Evolutionary conservation across 306 rosid species (phyloP), one percentile per base, ranked within the genome.

Genomic region (Quercus cerris): DNA sequence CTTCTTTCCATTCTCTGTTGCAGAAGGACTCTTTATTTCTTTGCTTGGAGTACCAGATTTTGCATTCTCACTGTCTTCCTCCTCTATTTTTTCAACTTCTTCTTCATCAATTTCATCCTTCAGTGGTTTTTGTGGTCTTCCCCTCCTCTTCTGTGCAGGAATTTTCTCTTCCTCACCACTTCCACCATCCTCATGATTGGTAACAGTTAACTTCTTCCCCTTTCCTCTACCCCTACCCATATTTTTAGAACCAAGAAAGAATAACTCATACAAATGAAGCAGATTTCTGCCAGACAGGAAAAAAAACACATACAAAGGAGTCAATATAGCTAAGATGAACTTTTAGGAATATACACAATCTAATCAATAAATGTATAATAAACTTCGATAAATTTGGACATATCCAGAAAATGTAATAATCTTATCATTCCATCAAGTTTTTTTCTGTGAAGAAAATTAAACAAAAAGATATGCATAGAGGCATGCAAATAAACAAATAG

Each of bases 141-240:
- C 89, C 77, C 89, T 87, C 71, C 85, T 81, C 84, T 87, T 89
- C 67, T 87, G 90, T 23, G 84, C n/a, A 12, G 85, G 89, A 71
- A 83, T 35, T 62, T 87, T 89, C 57, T 87, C 90, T 59, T 87
- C 93, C 75, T 87, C 93, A 9, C 90, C 88, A 52, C 85, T 85
- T 27, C 62, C 80, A 55, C 77, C 54, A 81, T 89, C 89, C 6
- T 89, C 93, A 0, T 78, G 89, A 83, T 80, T 85, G 64, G 82
- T 71, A 70, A 79, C 86, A 56, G 80, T 81, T 28, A 83, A 75
- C 80, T 89, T 89, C 81, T 87, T 89, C 61, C 88, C 93, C 84
- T 87, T 89, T 83, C 92, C 88, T 89, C 90, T 89, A 30, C 90
- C 90, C 81, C 89, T 89, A 76, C 90, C 93, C 93, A 89, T 89